Conservation (phyloP, 2,329 filamentous ascomycete genomes). For the Fusarium anguioides region DNA sequence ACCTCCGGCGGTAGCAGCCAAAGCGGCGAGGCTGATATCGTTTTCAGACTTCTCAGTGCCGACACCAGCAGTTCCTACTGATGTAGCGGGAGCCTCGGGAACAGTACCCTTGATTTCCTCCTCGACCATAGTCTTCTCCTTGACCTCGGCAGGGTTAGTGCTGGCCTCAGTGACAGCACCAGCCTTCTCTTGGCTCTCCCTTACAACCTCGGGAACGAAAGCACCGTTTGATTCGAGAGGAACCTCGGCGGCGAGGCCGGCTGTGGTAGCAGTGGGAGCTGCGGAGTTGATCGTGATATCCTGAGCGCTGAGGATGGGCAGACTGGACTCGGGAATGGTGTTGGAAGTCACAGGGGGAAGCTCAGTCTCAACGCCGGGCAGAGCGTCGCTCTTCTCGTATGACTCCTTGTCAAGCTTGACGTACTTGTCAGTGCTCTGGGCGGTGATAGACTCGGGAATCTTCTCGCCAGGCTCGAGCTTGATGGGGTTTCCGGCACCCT, state of each 20-base stretch:
- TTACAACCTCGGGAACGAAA: constrained; percentile 64
- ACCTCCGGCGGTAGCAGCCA: constrained; percentile 51
- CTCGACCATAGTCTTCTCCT: constrained; percentile 78
- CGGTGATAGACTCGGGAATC: constrained; percentile 76
- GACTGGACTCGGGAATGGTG: constrained; percentile 84
- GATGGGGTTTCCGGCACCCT: constrained; percentile 81
- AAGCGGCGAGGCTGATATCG: constrained; percentile 54
- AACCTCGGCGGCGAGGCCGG: constrained; percentile 73
- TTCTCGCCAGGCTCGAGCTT: constrained; percentile 82
- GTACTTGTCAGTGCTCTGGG: constrained; percentile 75
- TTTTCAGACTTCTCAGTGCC: constrained; percentile 65
- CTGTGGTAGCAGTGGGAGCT: constrained; percentile 71
- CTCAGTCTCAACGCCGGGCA: constrained; percentile 62
- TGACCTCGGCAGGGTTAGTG: constrained; percentile 71
- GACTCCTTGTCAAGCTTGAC: constrained; percentile 85
- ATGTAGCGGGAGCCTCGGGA: constrained; percentile 67
- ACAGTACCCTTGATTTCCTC: constrained; percentile 76
- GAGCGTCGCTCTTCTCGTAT: constrained; percentile 82
- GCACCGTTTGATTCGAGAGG: constrained; percentile 67
- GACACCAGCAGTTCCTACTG: constrained; percentile 65
- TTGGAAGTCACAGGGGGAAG: constrained; percentile 68
- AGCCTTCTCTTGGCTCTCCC: constrained; percentile 77
- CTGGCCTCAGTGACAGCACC: constrained; percentile 74
- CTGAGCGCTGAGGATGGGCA: constrained; percentile 67
- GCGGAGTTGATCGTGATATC: constrained; percentile 65